A percentile compares a stretch with the other conserved stretches of the same genome.
Evolutionary conservation across 805 yeast species (phyloP).

Genomic region (Blastobotrys terrestris): DNA sequence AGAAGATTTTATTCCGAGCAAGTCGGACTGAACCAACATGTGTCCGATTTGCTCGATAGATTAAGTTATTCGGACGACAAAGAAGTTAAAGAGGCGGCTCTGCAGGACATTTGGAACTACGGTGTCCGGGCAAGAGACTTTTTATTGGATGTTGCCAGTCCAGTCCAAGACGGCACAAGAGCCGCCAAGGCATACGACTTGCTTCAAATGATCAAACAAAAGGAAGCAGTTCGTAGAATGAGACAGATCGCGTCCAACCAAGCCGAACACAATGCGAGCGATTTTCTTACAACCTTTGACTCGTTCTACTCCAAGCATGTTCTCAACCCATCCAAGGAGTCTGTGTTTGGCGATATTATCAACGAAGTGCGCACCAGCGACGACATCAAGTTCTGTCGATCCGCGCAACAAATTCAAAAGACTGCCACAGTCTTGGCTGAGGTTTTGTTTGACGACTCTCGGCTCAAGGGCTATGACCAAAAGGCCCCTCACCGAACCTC

Average conservation of each 20-base stretch:
- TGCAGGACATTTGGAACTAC: background rate
- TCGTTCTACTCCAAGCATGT: constrained; percentile 4
- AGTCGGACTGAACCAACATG: background rate
- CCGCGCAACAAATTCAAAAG: background rate
- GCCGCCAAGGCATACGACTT: background rate
- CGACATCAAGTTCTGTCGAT: background rate
- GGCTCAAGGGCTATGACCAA: background rate
- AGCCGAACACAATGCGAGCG: background rate
- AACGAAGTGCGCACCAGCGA: background rate
- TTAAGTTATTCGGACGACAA: background rate
- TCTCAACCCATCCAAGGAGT: constrained; percentile 1
- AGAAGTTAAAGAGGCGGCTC: background rate
- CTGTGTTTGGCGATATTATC: background rate
- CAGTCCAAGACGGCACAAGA: background rate
- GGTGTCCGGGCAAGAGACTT: constrained; percentile 1
- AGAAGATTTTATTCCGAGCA: background rate
- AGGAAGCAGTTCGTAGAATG: background rate
- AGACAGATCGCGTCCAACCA: background rate
- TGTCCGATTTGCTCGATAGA: background rate
- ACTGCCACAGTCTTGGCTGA: background rate
- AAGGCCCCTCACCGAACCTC: background rate
- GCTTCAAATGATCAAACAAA: constrained; percentile 1
- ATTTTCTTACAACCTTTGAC: background rate
- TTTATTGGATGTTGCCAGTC: background rate
- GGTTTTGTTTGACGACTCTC: background rate